These are phyloP conservation scores for Millerozyma acaciae DNA, from an alignment of 805 yeast species.

Conservation along the genomic window DNA sequence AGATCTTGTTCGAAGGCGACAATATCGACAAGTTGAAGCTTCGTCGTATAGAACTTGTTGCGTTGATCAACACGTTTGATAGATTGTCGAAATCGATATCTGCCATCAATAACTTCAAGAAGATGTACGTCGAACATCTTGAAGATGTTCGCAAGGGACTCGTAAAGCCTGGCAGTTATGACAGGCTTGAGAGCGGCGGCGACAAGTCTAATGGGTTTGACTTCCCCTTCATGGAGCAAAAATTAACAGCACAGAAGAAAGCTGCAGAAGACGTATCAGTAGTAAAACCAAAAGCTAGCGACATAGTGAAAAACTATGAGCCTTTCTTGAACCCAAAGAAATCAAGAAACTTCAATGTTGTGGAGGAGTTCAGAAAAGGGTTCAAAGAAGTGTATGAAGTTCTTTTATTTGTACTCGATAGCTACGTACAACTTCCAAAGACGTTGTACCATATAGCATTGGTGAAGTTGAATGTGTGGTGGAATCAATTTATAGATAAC, in stretches of 20 bases:
- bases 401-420: constrained; percentile 54
- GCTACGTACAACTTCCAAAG: constrained; percentile 70
- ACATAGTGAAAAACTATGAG: too few relatives aligned
- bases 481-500: constrained; percentile 77
- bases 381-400: constrained; percentile 54
- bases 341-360: neutral
- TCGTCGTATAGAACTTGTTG: constrained; percentile 80
- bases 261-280: neutral
- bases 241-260: neutral
- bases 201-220: constrained; percentile 25
- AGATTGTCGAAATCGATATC: constrained; percentile 81
- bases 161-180: constrained; percentile 40
- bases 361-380: constrained; percentile 50
- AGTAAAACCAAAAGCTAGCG: neutral
- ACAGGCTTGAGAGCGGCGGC: constrained; percentile 18
- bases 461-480: constrained; percentile 49
- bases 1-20: constrained; percentile 75
- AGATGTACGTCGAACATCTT: constrained; percentile 43
- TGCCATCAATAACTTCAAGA: constrained; percentile 69
- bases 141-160: constrained; percentile 37
- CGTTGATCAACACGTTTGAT: constrained; percentile 88
- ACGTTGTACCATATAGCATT: constrained; percentile 50
- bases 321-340: neutral
- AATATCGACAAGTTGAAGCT: constrained; percentile 54
- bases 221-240: constrained; percentile 31